Evolutionary conservation across 352 stramenopile genomes (phyloP).

Genomic region (Globisporangium abappressorium): DNA sequence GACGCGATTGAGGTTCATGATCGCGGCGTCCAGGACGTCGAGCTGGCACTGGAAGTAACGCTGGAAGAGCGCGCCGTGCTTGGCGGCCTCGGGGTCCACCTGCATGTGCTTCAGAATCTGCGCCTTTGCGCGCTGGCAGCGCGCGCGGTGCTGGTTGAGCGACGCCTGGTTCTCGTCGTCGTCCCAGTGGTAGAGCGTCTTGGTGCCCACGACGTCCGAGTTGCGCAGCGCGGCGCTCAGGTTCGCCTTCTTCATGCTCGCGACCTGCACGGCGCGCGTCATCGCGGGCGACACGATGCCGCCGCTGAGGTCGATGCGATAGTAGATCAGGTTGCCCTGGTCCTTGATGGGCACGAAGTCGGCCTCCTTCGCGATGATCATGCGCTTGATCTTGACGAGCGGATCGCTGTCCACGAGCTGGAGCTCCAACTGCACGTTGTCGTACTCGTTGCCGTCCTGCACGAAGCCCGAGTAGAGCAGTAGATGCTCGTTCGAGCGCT

Average conservation of each 20-base stretch:
- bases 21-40: slow-evolving; percentile 16
- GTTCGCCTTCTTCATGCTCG: slow-evolving; percentile 32
- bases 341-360: slow-evolving; percentile 17
- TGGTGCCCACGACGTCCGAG: slow-evolving; percentile 19
- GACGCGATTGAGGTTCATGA: slow-evolving; percentile 17
- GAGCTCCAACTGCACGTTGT: slow-evolving; percentile 27
- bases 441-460: slow-evolving; percentile 32
- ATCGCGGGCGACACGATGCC: slow-evolving; percentile 24
- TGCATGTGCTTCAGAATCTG: slow-evolving; percentile 14
- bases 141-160: slow-evolving; percentile 12
- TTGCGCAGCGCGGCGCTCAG: slow-evolving; percentile 29
- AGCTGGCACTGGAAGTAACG: slow-evolving; percentile 23
- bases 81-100: slow-evolving; percentile 11
- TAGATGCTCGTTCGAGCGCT: slow-evolving; percentile 46
- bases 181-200: slow-evolving; percentile 24
- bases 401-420: slow-evolving; percentile 20
- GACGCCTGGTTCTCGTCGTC: slow-evolving; percentile 21
- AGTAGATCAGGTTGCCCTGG: slow-evolving; percentile 19
- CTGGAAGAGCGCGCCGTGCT: slow-evolving; percentile 20
- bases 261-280: slow-evolving; percentile 32
- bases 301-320: slow-evolving; percentile 24
- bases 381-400: slow-evolving; percentile 39
- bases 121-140: slow-evolving; percentile 11
- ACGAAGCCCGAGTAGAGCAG: slow-evolving; percentile 62
- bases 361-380: slow-evolving; percentile 44